Base-by-base conservation (phyloP, 495 filamentous ascomycete species). In the Aspergillus sparsus region DNA sequence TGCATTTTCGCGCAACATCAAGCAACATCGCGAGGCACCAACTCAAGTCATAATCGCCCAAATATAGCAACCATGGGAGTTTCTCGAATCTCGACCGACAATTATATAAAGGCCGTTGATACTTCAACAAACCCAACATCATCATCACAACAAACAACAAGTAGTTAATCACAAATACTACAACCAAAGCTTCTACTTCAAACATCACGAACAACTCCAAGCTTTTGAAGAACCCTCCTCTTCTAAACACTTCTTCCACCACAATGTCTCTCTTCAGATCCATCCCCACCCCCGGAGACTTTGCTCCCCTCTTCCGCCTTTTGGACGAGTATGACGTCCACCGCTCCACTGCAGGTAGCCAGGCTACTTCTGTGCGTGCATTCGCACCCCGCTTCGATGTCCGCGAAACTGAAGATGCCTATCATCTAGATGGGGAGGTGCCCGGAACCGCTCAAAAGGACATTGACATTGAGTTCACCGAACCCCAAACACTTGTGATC, bases 391-490 rank as follows among this genome's bases (percentile, higher is more conserved):
- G 85, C 67, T 96, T 97, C 74, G 93, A 97, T 71, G 79, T 96
- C 58, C 83, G 82, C 61, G 92, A 97, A 75, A 80, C 77, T 21
- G 77, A 82, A 47, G 72, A 85, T 7, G 73, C 77, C 64, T 97
- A 93, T 75, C 87, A 93, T 67, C 85, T 98, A 6, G 87, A 95
- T 69, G 93, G 91, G 68, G 93, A 97, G 76, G 83, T 97, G 0
- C 91, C 93, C 0, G 93, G 93, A 34, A 78, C 93, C 53, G 82
- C 88, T 44, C 89, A 91, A 70, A 85, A 92, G 60, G 81, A 95
- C 68, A 75, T 97, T 65, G 74, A 84, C 62, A 89, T 97, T 65
- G 91, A 96, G 69, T 96, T 96, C 82, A 83, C 85, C 60, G 92
- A 97, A 73, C 74, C 79, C 3, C 83, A 91, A 60, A 96, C 90